Base-by-base conservation (phyloP, 106 monocot species). In the Dioscorea zingiberensis region DNA sequence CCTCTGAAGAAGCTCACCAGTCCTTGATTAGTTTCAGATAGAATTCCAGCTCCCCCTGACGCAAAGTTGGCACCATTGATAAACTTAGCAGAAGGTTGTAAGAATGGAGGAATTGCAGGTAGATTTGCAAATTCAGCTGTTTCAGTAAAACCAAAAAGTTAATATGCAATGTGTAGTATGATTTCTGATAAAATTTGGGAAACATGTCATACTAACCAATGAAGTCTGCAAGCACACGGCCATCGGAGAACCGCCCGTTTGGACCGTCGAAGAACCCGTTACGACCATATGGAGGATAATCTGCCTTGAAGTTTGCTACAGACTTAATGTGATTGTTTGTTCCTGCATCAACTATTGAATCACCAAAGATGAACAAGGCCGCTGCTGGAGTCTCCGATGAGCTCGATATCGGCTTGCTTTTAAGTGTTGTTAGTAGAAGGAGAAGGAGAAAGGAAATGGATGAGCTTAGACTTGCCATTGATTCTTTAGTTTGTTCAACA, bases 11-110 rank as follows among this genome's bases (percentile, higher is more conserved):
- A 18, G 24, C 47, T 47, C 27, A 72, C 77, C 66, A 62, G 13
- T 38, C 77, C 77, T 66, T 13, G 61, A 55, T 66, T 66, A 38
- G 77, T 77, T 45, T 77, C 77, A 1, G 71, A 66, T 14, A 77
- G 67, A 23, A 72, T 69, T 21, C 77, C 77, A 23, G 77, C 71
- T 61, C 71, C 77, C n/a, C 66, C 71, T 18, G 77, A 71, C 7
- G 66, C 77, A 27, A 77, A 77, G 54, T 77, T 77, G 44, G 47
- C 77, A 0, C 77, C 77, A 32, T 77, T 25, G 25, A 16, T 54
- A n/a, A 66, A 77, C 10, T 55, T 10, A 30, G 62, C 54, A 13
- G 60, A 67, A 15, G 77, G 71, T 30, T 77, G 71, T 71, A 71
- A 16, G 55, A 55, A 77, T 25, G 77, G 71, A 3, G 77, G 77